Conservation (phyloP, 2,329 filamentous ascomycete species). For the Trichoderma semiorbis region DNA sequence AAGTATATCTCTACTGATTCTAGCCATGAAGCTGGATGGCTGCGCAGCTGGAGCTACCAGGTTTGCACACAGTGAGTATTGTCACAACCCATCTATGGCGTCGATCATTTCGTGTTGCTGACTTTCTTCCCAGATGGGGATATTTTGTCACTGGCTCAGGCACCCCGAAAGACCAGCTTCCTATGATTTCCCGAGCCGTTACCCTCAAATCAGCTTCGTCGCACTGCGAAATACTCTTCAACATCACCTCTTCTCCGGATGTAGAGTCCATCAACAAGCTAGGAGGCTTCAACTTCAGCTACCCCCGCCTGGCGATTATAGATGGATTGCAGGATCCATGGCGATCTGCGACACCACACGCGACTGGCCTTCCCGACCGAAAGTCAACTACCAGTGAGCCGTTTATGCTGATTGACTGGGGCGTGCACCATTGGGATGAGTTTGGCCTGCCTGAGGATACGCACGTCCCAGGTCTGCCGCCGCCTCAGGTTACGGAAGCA, state of each 20-base stretch:
- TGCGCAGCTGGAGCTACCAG: slow-evolving; percentile 50
- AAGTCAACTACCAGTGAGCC: slow-evolving; percentile 63
- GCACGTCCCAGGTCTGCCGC: slow-evolving; percentile 61
- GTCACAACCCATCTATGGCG: too few relatives aligned
- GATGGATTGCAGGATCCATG: slow-evolving; percentile 79
- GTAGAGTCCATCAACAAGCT: slow-evolving; percentile 69
- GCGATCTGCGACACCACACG: slow-evolving; percentile 70
- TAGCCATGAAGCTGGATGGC: slow-evolving; percentile 22
- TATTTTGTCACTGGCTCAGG: slow-evolving; percentile 72
- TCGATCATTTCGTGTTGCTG: background rate
- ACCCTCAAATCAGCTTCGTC: slow-evolving; percentile 59
- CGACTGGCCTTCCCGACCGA: slow-evolving; percentile 55
- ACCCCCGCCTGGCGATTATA: slow-evolving; percentile 70
- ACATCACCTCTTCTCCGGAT: slow-evolving; percentile 62
- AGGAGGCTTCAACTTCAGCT: slow-evolving; percentile 69
- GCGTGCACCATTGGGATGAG: slow-evolving; percentile 80
- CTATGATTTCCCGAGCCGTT: slow-evolving; percentile 68
- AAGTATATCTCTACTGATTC: slow-evolving; percentile 24
- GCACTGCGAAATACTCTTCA: slow-evolving; percentile 66
- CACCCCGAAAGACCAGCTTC: slow-evolving; percentile 59
- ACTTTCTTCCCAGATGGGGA: slow-evolving; percentile 58
- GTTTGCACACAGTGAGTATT: slow-evolving; percentile 50
- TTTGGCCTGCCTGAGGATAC: slow-evolving; percentile 55
- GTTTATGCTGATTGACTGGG: slow-evolving; percentile 68
- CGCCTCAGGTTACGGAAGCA: slow-evolving; percentile 53